phyloP scores from a whole-genome alignment of 495 filamentous ascomycete species.

The Aspergillus mulundensis region DNA sequence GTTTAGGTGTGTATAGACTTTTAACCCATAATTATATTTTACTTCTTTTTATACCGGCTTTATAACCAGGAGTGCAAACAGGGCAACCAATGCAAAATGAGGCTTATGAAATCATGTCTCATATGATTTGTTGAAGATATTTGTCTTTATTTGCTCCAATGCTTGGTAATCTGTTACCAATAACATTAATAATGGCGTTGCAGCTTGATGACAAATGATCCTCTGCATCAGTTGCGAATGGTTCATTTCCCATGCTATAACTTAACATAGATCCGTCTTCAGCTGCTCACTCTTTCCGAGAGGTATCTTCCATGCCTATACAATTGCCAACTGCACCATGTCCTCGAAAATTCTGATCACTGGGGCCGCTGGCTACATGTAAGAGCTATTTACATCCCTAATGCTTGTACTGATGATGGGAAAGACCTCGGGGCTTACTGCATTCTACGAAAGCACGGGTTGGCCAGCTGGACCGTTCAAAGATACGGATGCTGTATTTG shows the following conservation, averaged over 20 bases:
- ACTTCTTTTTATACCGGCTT: background rate
- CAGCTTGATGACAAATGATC: background rate
- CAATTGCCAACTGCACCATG: background rate
- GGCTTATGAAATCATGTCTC: background rate
- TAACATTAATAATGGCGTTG: background rate
- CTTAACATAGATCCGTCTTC: background rate
- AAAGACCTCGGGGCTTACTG: background rate
- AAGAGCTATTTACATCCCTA: background rate
- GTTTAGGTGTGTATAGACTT: too few species aligned
- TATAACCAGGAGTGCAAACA: background rate
- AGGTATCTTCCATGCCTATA: conserved; percentile 1
- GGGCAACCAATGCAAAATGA: background rate
- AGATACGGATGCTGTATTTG: background rate
- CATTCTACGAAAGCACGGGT: background rate
- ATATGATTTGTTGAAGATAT: background rate
- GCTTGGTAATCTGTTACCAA: too few species aligned
- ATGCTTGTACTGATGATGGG: background rate
- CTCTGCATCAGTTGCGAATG: background rate
- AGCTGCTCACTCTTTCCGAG: background rate
- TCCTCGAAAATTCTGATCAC: background rate
- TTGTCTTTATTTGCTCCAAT: background rate
- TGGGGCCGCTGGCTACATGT: background rate
- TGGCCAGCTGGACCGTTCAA: background rate
- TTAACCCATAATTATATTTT: background rate
- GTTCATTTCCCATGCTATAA: background rate